Percentiles rank a stretch among this genome's conserved stretches.
phyloP scores from a whole-genome alignment of 495 filamentous ascomycete genomes.

The Daldinia bambusicola region DNA sequence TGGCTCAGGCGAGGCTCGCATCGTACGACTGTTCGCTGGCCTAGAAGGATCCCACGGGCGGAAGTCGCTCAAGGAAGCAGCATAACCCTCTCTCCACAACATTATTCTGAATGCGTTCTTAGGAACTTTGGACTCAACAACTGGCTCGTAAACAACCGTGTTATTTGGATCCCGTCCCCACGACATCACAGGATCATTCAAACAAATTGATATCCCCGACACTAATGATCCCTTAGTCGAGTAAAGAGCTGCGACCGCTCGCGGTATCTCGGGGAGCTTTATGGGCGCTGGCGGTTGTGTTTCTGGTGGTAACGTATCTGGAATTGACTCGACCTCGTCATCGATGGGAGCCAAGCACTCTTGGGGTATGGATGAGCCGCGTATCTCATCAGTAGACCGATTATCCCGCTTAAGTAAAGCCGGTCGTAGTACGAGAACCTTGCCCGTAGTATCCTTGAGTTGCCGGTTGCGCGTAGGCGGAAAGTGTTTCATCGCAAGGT shows the following conservation, averaged over 20 bases:
- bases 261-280: constrained; percentile 31
- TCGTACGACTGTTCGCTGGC: constrained; percentile 43
- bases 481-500: constrained; percentile 60
- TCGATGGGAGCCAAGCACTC: constrained; percentile 21
- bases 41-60: constrained; percentile 53
- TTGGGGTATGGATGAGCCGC: constrained; percentile 13
- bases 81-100: constrained; percentile 73
- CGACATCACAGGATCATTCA: constrained; percentile 72
- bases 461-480: constrained; percentile 46
- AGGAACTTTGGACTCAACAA: constrained; percentile 73
- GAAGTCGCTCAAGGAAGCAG: constrained; percentile 52
- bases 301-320: constrained; percentile 30
- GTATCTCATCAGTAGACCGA: constrained; percentile 12
- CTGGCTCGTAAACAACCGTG: constrained; percentile 68
- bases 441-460: constrained; percentile 11
- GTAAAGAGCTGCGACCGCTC: constrained; percentile 49
- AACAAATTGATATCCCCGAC: constrained; percentile 64
- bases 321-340: constrained; percentile 36
- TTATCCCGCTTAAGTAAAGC: constrained; percentile 35
- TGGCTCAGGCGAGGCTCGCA: constrained; percentile 53
- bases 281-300: constrained; percentile 11
- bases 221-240: constrained; percentile 60
- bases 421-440: constrained; percentile 30
- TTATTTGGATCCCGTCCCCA: constrained; percentile 77
- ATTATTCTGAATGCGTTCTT: constrained; percentile 82